Conservation (phyloP, 768 basidiomycete genomes). For the Russula sp. region DNA sequence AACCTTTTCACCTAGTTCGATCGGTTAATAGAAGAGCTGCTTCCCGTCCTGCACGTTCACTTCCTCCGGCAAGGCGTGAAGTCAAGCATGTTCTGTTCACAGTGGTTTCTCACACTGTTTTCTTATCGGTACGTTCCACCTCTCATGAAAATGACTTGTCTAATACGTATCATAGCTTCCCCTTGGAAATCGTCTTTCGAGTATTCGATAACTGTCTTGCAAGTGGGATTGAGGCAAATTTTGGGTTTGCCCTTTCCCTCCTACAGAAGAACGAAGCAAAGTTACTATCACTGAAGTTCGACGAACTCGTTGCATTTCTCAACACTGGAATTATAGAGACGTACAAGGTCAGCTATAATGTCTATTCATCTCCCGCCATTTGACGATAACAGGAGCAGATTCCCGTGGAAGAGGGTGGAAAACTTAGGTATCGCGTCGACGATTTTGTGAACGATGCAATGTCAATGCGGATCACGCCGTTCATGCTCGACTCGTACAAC, state of each 20-base stretch:
- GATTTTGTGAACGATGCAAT: constrained; percentile 86
- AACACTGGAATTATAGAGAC: constrained; percentile 76
- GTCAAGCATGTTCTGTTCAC: constrained; percentile 96
- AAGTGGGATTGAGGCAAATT: constrained; percentile 94
- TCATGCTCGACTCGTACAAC: constrained; percentile 88
- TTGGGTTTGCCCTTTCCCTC: constrained; percentile 85
- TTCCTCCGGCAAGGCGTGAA: constrained; percentile 92
- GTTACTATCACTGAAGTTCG: constrained; percentile 79
- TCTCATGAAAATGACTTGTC: background rate
- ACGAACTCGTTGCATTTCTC: constrained; percentile 79
- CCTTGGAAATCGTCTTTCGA: constrained; percentile 87
- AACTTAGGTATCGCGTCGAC: constrained; percentile 53
- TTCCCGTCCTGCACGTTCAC: constrained; percentile 90
- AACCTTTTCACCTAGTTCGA: constrained; percentile 59
- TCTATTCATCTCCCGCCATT: background rate
- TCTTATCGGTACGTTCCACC: constrained; percentile 65
- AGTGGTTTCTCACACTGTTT: constrained; percentile 98
- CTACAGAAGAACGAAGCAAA: constrained; percentile 82
- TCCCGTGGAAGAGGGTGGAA: background rate
- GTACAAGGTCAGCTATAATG: constrained; percentile 47
- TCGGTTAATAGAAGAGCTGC: constrained; percentile 82
- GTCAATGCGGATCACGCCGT: constrained; percentile 81
- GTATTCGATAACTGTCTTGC: constrained; percentile 97
- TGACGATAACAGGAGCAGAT: background rate
- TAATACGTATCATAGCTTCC: constrained; percentile 53